Percentiles rank a stretch among this genome's conserved stretches.
Conservation (phyloP, 208 protist species). For the Angomonas deanei region DNA sequence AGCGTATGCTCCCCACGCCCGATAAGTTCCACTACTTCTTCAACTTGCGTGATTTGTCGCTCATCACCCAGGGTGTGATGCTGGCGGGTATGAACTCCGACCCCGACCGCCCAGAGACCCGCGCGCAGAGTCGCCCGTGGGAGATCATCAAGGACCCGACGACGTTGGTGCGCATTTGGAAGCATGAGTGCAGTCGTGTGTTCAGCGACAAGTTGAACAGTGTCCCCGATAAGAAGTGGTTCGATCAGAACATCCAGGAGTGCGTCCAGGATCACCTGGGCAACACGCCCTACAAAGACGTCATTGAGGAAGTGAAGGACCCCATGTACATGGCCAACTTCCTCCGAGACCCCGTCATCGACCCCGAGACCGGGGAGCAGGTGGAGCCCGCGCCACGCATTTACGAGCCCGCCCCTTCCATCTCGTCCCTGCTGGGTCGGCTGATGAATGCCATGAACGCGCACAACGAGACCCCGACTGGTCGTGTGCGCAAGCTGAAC, state of each 20-base stretch:
- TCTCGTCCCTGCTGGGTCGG: conserved; percentile 70
- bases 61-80: conserved; percentile 95
- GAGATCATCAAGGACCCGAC: conserved; percentile 73
- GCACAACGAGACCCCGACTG: conserved; percentile 83
- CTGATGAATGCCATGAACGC: conserved; percentile 76
- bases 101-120: conserved; percentile 85
- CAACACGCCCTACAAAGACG: conserved; percentile 71
- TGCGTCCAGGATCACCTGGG: conserved; percentile 73
- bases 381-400: conserved; percentile 89
- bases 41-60: conserved; percentile 96
- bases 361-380: conserved; percentile 88
- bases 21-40: conserved; percentile 99
- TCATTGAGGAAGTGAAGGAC: conserved; percentile 67
- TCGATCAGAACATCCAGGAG: conserved; percentile 87
- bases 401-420: conserved; percentile 92
- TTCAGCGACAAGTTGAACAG: conserved; percentile 96
- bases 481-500: conserved; percentile 87
- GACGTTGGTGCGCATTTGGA: conserved; percentile 92
- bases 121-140: conserved; percentile 75
- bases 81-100: conserved; percentile 78
- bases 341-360: conserved; percentile 85
- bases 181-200: conserved; percentile 96
- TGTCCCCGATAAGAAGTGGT: conserved; percentile 94
- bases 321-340: conserved; percentile 94
- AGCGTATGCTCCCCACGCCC: conserved; percentile 95